phyloP scores from a whole-genome alignment of 139 green algal species.

The Tetradesmus obliquus region DNA sequence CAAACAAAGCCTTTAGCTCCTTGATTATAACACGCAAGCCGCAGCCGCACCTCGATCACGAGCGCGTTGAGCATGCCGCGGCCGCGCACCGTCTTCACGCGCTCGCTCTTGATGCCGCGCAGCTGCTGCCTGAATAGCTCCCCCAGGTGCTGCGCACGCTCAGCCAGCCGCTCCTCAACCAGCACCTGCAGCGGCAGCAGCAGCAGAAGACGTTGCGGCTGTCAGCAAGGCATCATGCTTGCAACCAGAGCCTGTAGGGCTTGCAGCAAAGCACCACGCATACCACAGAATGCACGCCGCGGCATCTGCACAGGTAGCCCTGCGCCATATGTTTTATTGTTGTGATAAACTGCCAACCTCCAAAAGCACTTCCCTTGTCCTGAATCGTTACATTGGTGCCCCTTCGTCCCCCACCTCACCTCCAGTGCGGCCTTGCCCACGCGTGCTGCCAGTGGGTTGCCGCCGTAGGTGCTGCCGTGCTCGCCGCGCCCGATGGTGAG shows the following conservation, averaged over 20 bases:
- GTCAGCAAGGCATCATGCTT: no score
- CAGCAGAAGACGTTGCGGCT: background rate
- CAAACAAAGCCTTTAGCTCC: background rate
- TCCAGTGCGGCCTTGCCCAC: slow-evolving; percentile 92
- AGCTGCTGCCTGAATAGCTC: slow-evolving; percentile 75
- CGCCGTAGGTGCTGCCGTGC: slow-evolving; percentile 94
- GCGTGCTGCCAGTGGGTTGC: slow-evolving; percentile 92
- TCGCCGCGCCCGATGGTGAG: slow-evolving; percentile 87
- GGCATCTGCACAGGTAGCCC: no score
- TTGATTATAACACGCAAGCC: background rate
- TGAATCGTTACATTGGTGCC: background rate
- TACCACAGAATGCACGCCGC: no score
- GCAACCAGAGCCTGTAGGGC: no score
- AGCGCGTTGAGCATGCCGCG: slow-evolving; percentile 92
- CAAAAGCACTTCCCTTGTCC: background rate
- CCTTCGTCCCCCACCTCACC: slow-evolving; percentile 50
- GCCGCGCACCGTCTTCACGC: slow-evolving; percentile 79
- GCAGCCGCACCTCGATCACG: slow-evolving; percentile 68
- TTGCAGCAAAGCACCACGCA: no score
- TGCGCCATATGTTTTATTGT: no score
- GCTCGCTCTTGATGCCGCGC: slow-evolving; percentile 49
- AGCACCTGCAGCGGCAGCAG: slow-evolving; percentile 79
- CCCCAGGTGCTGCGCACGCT: slow-evolving; percentile 82
- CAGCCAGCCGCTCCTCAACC: slow-evolving; percentile 91
- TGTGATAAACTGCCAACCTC: no score